Evolutionary conservation across 2,329 filamentous ascomycete species (phyloP).

Genomic region (Bipolaris victoriae): DNA sequence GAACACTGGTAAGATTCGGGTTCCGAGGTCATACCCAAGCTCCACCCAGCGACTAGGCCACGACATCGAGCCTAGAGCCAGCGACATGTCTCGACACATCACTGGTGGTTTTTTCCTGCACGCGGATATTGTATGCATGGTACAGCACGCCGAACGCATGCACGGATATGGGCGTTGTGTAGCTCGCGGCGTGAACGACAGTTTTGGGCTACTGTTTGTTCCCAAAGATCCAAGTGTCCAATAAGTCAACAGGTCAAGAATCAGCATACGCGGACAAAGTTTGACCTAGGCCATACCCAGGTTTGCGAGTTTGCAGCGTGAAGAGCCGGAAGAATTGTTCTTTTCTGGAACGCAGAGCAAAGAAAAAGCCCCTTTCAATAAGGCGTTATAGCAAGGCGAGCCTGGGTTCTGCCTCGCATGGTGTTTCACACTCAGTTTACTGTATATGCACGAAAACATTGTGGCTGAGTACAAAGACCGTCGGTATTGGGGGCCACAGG

Average conservation of each 20-base stretch:
- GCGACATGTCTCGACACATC: neutral
- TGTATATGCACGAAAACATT: neutral
- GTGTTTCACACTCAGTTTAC: neutral
- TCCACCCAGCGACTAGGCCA: neutral
- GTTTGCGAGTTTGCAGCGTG: no score
- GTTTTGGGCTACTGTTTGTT: neutral
- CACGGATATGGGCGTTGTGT: conserved; percentile 1
- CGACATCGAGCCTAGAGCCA: neutral
- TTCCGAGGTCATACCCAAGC: neutral
- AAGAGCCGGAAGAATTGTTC: no score
- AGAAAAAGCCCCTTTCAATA: no score
- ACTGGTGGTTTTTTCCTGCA: conserved; percentile 2
- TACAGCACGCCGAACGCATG: conserved; percentile 4
- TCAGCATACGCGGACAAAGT: no score
- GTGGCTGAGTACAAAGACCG: no score
- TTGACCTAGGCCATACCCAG: no score
- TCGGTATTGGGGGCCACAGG: no score
- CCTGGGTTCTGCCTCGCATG: no score
- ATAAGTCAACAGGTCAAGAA: neutral
- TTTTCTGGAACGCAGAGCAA: no score
- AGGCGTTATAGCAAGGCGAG: no score
- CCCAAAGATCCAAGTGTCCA: neutral
- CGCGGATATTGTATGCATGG: conserved; percentile 9
- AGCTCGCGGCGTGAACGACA: neutral
- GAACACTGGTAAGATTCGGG: neutral